Percentiles rank a stretch among this genome's conserved stretches.
These are phyloP conservation scores for Coprinopsis strossmayeri DNA, from an alignment of 768 basidiomycete genomes.

Conservation along the genomic window DNA sequence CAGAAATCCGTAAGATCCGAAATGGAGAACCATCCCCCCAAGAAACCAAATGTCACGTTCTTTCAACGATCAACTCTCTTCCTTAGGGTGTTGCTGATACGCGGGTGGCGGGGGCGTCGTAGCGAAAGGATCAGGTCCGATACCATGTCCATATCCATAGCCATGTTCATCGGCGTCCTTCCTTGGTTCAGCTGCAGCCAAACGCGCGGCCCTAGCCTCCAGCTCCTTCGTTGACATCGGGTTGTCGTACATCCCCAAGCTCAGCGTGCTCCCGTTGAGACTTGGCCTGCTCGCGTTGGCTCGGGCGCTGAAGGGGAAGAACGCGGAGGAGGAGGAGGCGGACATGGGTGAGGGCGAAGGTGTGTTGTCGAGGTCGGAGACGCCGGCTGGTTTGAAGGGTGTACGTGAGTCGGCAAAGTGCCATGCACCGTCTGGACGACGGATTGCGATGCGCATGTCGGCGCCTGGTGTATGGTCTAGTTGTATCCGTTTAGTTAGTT, in stretches of 20 bases:
- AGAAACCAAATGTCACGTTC: no score
- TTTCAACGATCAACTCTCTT: constrained; percentile 13
- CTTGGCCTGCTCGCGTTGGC: constrained; percentile 1
- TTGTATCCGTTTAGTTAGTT: no score
- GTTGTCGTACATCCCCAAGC: neutral
- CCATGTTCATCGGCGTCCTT: constrained; percentile 14
- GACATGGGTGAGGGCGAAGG: constrained; percentile 20
- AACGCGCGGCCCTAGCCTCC: constrained; percentile 14
- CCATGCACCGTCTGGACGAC: constrained; percentile 51
- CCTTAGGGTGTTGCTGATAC: constrained; percentile 17
- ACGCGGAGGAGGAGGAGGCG: constrained; percentile 3
- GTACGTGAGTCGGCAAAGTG: constrained; percentile 38
- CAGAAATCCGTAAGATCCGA: neutral
- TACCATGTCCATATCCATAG: constrained; percentile 15
- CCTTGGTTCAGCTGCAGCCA: constrained; percentile 8
- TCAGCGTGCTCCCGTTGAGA: neutral
- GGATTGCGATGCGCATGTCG: constrained; percentile 52
- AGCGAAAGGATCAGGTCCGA: constrained; percentile 12
- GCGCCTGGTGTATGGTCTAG: constrained; percentile 45
- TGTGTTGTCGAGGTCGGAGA: constrained; percentile 28
- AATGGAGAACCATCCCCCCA: no score
- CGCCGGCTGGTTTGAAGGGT: constrained; percentile 32
- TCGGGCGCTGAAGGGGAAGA: constrained; percentile 12
- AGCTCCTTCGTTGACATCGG: constrained; percentile 16
- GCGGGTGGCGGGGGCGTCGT: constrained; percentile 21